A percentile compares a stretch with the other conserved stretches of the same genome.
Conservation (phyloP, 805 yeast species). For the Ogataea methanolica region DNA sequence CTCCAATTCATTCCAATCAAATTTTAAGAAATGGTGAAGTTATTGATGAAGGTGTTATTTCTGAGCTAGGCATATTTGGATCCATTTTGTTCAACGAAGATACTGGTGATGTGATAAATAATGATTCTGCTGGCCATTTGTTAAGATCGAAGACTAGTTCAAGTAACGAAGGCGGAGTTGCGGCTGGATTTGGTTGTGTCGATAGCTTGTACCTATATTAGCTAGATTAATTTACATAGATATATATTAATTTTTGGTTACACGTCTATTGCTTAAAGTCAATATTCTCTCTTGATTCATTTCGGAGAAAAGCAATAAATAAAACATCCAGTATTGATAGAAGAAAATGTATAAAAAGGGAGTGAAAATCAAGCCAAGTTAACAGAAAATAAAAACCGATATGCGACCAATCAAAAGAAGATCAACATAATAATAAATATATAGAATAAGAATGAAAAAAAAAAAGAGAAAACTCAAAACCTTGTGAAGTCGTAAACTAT, state of each 20-base stretch:
- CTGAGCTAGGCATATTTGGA: slow-evolving; percentile 92
- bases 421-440: too few species aligned
- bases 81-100: slow-evolving; percentile 68
- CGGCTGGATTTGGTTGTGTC: slow-evolving; percentile 97
- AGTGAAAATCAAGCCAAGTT: not conserved
- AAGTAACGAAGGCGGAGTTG: slow-evolving; percentile 97
- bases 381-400: too few species aligned
- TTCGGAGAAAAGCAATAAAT: too few species aligned
- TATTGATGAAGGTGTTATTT: slow-evolving; percentile 68
- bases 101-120: slow-evolving; percentile 50
- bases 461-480: not conserved
- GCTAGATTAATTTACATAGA: not conserved
- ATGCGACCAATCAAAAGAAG: too few species aligned
- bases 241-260: too few species aligned
- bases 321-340: too few species aligned
- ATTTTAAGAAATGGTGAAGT: slow-evolving; percentile 65
- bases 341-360: not conserved
- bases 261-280: not conserved
- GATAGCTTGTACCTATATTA: slow-evolving; percentile 68
- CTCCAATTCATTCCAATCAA: slow-evolving; percentile 63
- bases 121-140: slow-evolving; percentile 78
- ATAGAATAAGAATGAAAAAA: not conserved
- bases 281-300: too few species aligned
- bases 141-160: slow-evolving; percentile 82
- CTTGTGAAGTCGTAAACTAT: not conserved